phyloP scores from a whole-genome alignment of 2,329 filamentous ascomycete genomes.

The Tolypocladium amazonense region DNA sequence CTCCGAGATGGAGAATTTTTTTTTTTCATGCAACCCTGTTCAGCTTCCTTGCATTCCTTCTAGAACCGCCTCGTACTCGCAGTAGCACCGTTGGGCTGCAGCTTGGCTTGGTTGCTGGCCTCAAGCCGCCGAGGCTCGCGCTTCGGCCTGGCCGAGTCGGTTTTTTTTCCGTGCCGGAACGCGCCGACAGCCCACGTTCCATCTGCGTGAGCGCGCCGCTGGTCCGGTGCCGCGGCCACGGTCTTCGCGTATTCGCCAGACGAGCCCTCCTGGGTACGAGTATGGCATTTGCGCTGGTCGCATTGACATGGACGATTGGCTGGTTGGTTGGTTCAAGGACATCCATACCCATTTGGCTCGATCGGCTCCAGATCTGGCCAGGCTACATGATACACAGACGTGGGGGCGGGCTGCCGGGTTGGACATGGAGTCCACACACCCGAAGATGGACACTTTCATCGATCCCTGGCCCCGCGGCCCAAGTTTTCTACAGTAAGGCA shows the following conservation, averaged over 20 bases:
- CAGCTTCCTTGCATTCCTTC: neutral
- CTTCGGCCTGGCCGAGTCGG: neutral
- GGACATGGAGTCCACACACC: neutral
- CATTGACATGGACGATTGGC: neutral
- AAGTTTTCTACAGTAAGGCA: neutral
- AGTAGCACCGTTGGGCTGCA: neutral
- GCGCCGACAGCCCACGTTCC: neutral
- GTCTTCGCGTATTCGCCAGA: neutral
- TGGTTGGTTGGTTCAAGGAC: neutral
- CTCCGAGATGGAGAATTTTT: neutral
- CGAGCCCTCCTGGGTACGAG: neutral
- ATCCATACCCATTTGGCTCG: neutral
- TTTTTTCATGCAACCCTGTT: neutral
- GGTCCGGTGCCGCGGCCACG: neutral
- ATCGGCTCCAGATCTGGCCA: neutral
- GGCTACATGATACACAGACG: neutral
- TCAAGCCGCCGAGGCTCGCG: neutral
- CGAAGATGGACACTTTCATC: neutral
- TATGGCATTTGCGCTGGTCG: neutral
- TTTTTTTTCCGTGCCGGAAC: neutral
- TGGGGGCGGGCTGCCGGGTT: neutral
- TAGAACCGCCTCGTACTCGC: neutral
- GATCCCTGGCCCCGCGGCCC: too few species aligned
- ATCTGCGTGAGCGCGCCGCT: neutral
- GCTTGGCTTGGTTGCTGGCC: neutral